A percentile compares a stretch with the other conserved stretches of the same genome.
Evolutionary conservation across 2,329 filamentous ascomycete species (phyloP).

Genomic region (Sporothrix euskadiensis): DNA sequence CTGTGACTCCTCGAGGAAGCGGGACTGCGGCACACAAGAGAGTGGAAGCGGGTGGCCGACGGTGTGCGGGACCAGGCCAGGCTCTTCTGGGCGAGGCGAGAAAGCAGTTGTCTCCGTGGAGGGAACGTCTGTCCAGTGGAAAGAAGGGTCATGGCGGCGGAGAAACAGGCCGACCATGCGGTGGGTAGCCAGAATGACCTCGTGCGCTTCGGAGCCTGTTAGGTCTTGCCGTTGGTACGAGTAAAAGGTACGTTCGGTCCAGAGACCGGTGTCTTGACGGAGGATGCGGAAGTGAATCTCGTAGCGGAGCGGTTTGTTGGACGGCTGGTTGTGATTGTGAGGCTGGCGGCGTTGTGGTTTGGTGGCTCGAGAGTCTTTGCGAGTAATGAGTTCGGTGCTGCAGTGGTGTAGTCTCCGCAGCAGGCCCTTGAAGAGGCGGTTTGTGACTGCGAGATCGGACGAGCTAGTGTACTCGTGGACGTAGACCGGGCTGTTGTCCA

Average conservation of each 20-base stretch:
- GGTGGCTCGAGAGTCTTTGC: slow-evolving; percentile 52
- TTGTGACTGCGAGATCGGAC: slow-evolving; percentile 45
- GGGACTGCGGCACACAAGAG: slow-evolving; percentile 49
- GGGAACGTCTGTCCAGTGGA: slow-evolving; percentile 50
- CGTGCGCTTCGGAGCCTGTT: slow-evolving; percentile 47
- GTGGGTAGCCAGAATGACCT: slow-evolving; percentile 52
- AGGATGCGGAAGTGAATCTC: slow-evolving; percentile 52
- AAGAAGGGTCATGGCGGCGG: slow-evolving; percentile 51
- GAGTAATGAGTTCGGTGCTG: slow-evolving; percentile 55
- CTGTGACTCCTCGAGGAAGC: slow-evolving; percentile 49
- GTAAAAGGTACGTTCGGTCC: slow-evolving; percentile 48
- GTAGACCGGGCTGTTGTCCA: slow-evolving; percentile 36
- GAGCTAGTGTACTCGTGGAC: slow-evolving; percentile 51
- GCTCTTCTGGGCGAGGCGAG: slow-evolving; percentile 23
- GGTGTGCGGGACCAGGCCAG: slow-evolving; percentile 45
- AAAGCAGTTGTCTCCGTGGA: slow-evolving; percentile 37
- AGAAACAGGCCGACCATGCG: slow-evolving; percentile 54
- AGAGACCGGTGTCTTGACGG: slow-evolving; percentile 44
- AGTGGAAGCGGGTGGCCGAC: slow-evolving; percentile 48
- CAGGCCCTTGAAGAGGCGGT: slow-evolving; percentile 52
- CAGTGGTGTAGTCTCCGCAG: slow-evolving; percentile 54
- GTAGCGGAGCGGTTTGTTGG: slow-evolving; percentile 49
- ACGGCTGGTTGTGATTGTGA: slow-evolving; percentile 32
- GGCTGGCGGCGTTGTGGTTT: slow-evolving; percentile 38
- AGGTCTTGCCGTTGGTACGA: slow-evolving; percentile 54